Evolutionary conservation across 345 rosid genomes (phyloP).

Genomic region (Lepidium africanum): DNA sequence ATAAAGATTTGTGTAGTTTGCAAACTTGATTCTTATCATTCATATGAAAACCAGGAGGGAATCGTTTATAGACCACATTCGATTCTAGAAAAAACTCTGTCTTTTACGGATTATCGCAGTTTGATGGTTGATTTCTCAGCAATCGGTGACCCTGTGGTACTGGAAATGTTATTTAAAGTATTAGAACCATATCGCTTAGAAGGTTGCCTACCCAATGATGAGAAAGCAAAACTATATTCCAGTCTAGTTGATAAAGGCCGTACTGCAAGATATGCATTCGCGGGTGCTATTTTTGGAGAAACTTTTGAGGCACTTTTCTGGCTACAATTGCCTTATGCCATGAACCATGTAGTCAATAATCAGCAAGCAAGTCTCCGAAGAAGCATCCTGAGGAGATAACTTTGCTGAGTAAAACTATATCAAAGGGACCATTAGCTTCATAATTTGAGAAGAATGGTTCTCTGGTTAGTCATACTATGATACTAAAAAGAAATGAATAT

Average conservation of each 20-base stretch:
- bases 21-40: too few species aligned
- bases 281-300: conserved; percentile 87
- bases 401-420: conserved; percentile 41
- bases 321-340: conserved; percentile 79
- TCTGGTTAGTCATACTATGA: conserved; percentile 34
- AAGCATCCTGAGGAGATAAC: conserved; percentile 38
- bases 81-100: conserved; percentile 47
- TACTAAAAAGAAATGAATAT: neutral
- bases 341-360: conserved; percentile 50
- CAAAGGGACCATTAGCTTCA: conserved; percentile 45
- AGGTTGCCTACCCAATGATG: conserved; percentile 75
- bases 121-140: conserved; percentile 62
- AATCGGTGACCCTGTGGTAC: conserved; percentile 66
- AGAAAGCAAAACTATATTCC: conserved; percentile 64
- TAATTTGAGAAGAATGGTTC: conserved; percentile 31
- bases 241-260: conserved; percentile 61
- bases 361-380: conserved; percentile 38
- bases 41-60: too few species aligned
- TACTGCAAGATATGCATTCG: conserved; percentile 73
- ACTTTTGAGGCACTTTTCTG: conserved; percentile 78
- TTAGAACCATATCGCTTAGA: conserved; percentile 75
- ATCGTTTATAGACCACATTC: conserved; percentile 57
- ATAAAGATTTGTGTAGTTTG: too few species aligned
- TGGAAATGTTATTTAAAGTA: conserved; percentile 89
- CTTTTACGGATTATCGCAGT: conserved; percentile 58